Evolutionary conservation across 345 rosid species (phyloP).

Genomic region (Populus alba): DNA sequence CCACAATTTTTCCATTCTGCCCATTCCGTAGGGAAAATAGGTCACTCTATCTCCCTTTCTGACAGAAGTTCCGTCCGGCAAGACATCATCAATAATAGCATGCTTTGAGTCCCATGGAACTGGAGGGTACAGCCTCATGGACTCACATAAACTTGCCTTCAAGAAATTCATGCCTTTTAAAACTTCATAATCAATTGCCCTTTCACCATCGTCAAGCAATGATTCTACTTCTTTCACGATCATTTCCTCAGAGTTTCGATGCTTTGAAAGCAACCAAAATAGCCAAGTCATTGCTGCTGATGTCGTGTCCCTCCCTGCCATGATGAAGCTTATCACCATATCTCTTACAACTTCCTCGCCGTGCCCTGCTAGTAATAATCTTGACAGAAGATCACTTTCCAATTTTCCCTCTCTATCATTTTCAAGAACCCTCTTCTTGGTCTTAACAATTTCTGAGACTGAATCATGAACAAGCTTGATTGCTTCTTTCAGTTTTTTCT

Average conservation of each 20-base stretch:
- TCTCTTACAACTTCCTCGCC: slow-evolving; percentile 21
- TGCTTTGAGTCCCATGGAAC: slow-evolving; percentile 37
- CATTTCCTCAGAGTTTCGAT: slow-evolving; percentile 15
- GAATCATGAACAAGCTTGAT: slow-evolving; percentile 18
- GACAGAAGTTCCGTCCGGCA: slow-evolving; percentile 31
- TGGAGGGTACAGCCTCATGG: slow-evolving; percentile 35
- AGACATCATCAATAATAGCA: slow-evolving; percentile 17
- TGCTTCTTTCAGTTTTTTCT: slow-evolving; percentile 25
- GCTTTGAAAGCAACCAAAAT: slow-evolving; percentile 29
- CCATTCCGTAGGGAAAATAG: slow-evolving; percentile 35
- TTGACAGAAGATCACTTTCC: slow-evolving; percentile 21
- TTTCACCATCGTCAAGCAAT: slow-evolving; percentile 12
- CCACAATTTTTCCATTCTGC: slow-evolving; percentile 30
- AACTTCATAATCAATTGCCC: slow-evolving; percentile 5
- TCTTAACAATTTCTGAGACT: slow-evolving; percentile 13
- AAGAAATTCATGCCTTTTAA: slow-evolving; percentile 26
- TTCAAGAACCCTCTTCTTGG: slow-evolving; percentile 15
- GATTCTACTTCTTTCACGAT: slow-evolving; percentile 9
- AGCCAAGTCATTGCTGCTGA: slow-evolving; percentile 36
- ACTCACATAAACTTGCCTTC: slow-evolving; percentile 30
- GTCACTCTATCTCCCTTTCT: slow-evolving; percentile 30
- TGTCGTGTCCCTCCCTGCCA: slow-evolving; percentile 37
- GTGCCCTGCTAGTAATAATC: slow-evolving; percentile 19
- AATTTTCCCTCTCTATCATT: not conserved
- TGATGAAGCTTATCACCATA: slow-evolving; percentile 32